Conservation (phyloP, 306 rosid species). For the Sophora flavescens region DNA sequence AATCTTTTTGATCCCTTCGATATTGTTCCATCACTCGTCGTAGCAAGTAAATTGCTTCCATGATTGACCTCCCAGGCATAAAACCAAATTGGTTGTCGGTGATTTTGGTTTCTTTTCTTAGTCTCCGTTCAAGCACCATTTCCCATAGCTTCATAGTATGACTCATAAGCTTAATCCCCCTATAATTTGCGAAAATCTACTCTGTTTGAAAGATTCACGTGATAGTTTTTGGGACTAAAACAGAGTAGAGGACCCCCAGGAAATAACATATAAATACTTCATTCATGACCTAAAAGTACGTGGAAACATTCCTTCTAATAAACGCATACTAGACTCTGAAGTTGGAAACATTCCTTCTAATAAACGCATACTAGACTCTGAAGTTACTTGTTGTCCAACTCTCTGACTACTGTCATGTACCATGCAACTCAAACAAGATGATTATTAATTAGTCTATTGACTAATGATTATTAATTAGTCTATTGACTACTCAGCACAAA, state of each 20-base stretch:
- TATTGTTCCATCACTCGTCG: no score
- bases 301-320: not conserved
- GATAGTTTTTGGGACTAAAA: constrained; percentile 1
- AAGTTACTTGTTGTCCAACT: constrained; percentile 24
- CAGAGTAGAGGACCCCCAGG: not conserved
- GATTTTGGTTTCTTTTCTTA: no score
- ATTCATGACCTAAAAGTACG: not conserved
- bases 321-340: not conserved
- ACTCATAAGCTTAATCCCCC: no score
- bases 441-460: constrained; percentile 1
- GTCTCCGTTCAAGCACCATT: no score
- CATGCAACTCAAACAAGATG: constrained; percentile 22
- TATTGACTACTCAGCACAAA: not conserved
- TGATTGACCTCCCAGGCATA: no score
- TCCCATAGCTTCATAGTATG: no score
- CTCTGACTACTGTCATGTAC: not conserved
- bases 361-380: constrained; percentile 5
- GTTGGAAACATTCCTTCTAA: not conserved
- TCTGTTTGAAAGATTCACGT: constrained; percentile 7
- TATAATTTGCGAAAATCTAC: not conserved
- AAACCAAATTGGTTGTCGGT: no score
- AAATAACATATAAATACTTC: not conserved
- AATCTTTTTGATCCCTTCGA: no score
- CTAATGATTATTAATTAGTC: constrained; percentile 8
- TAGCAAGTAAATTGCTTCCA: no score